Evolutionary conservation across 768 basidiomycete genomes (phyloP), one percentile per base, ranked within the genome.

Genomic region (Hydnum rufescens): DNA sequence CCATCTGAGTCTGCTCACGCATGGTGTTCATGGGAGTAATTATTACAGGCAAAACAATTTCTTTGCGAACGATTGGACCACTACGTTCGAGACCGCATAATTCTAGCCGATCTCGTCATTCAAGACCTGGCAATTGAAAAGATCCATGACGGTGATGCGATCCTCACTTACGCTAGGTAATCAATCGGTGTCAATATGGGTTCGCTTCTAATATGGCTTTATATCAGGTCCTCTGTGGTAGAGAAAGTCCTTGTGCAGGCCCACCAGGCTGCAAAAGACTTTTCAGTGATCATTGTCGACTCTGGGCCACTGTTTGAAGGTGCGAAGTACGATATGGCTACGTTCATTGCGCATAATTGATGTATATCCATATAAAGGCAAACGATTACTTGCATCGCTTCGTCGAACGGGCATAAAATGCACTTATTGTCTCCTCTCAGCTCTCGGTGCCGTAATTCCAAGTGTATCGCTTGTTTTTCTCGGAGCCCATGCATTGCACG

Each of bases 221-320:
- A n/a, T 16, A 13, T 26, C 19, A 93, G 92, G 64, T 96, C 92
- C 16, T 96, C 92, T 0, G 78, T 96, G 0, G 89, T 97, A 3
- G 88, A 97, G 64, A 84, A 87, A 59, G 80, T 88, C 4, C 61
- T 99, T 2, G 66, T 96, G 4, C 71, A 75, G 50, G 87, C 92
- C 5, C 77, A 83, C 60, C 67, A 71, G 49, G 74, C 74, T 18
- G 81, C 82, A 4, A 85, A 80, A 57, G 69, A 67, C 39, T 95
- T 99, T 62, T 85, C 83, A 0, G 92, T 95, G 18, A 78, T 96
- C 42, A 77, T 95, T 5, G 80, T 96, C 6, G 95, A 99, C 63
- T 92, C 92, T n/a, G 73, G 85, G 51, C 95, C 95, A 2, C 73
- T 97, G 59, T 71, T 88, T 13, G 95, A 99, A 74, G 93, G 90